These are phyloP conservation scores for Neonectria hederae DNA, from an alignment of 2,329 filamentous ascomycete species.

Conservation along the genomic window DNA sequence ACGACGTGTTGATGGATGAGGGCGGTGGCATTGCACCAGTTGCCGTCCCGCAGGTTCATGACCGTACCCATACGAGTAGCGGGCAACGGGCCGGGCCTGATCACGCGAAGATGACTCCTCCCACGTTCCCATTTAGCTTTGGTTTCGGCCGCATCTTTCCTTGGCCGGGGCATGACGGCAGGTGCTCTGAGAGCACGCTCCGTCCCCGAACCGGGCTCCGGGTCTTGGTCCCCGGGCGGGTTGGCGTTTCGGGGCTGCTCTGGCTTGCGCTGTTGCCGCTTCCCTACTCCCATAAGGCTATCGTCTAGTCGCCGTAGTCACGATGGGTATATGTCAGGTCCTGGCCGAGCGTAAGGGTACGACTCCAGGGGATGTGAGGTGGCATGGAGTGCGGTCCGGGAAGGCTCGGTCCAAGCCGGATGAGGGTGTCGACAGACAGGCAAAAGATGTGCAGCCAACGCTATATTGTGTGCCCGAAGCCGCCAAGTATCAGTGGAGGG, in stretches of 20 bases:
- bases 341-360: neutral
- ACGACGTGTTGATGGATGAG: neutral
- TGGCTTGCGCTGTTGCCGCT: neutral
- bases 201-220: neutral
- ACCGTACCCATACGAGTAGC: neutral
- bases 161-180: neutral
- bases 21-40: neutral
- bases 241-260: neutral
- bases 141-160: neutral
- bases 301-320: neutral
- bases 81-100: neutral
- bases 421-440: neutral
- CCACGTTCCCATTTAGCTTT: neutral
- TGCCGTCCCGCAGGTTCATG: neutral
- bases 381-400: neutral
- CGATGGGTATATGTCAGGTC: neutral
- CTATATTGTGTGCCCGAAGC: neutral
- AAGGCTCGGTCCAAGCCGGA: neutral
- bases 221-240: neutral
- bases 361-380: neutral
- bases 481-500: neutral
- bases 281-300: neutral
- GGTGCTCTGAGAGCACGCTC: neutral
- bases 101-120: neutral
- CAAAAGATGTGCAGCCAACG: neutral